Conservation (phyloP, 768 basidiomycete species). For the Hypholoma sublateritium region DNA sequence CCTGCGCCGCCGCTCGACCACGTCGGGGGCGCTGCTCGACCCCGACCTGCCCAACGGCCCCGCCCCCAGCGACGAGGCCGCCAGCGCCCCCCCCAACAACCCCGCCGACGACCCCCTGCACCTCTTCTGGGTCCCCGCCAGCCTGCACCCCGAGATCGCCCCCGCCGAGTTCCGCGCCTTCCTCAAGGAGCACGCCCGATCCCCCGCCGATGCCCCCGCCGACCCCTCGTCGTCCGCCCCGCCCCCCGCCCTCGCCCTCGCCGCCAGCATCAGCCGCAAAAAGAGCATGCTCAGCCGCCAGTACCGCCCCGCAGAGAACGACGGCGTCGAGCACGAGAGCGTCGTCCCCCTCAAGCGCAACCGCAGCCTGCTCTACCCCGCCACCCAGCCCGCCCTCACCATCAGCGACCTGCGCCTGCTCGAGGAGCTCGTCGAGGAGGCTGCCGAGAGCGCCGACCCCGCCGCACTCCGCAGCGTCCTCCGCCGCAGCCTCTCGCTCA, state of each 20-base stretch:
- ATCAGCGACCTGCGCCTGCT: conserved; percentile 93
- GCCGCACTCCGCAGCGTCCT: conserved; percentile 75
- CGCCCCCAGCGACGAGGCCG: conserved; percentile 18
- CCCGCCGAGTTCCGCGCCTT: conserved; percentile 95
- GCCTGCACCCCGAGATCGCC: conserved; percentile 95
- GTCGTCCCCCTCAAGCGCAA: conserved; percentile 69
- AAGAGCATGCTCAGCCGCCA: conserved; percentile 94
- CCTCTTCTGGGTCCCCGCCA: conserved; percentile 98
- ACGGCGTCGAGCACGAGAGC: conserved; percentile 68
- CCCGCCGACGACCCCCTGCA: conserved; percentile 78
- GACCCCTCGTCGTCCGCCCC: conserved; percentile 46
- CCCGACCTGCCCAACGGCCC: conserved; percentile 82
- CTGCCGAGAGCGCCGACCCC: conserved; percentile 79
- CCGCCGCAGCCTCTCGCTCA: conserved; percentile 85
- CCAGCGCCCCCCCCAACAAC: conserved; percentile 33
- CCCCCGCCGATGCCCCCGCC: conserved; percentile 45
- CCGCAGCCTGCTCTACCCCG: conserved; percentile 61
- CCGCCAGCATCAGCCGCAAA: conserved; percentile 67
- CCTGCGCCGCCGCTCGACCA: conserved; percentile 79
- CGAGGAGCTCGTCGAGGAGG: conserved; percentile 91
- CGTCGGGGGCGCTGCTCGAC: conserved; percentile 87
- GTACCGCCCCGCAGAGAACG: conserved; percentile 80
- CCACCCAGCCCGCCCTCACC: conserved; percentile 80
- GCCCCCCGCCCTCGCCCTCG: conserved; percentile 28
- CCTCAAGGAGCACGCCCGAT: conserved; percentile 86